Evolutionary conservation across 2,329 filamentous ascomycete species (phyloP), one percentile per base, ranked within the genome.

Genomic region (Fusarium miscanthi): DNA sequence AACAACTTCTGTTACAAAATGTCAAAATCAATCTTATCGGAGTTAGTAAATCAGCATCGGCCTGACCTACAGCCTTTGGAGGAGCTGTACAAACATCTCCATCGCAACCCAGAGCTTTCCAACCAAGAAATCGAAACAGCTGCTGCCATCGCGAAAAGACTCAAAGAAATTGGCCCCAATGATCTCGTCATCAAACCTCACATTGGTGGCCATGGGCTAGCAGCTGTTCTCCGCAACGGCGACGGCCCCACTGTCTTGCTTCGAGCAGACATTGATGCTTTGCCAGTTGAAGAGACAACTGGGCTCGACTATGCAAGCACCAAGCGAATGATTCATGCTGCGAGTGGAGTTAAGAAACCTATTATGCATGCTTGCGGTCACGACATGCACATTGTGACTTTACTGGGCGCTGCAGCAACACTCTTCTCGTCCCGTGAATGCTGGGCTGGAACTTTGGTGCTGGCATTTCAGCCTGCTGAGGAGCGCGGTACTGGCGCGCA

Each of bases 341-440:
- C 56, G 0, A 69, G 51, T 4, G 72, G 67, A 13, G 45, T 43
- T 1, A 41, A 56, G 59, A 85, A 86, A 58, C 86, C 87, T 0
- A 87, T 90, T 0, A 92, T 92, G 90, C 91, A 92, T 78, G 90
- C 90, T 27, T 92, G 90, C 77, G 91, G 90, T 1, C 90, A 92
- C 74, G 90, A 91, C 72, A 88, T 91, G 82, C 90, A 93, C 76
- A 87, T 92, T 31, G 85, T 88, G 0, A 82, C 82, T 37, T 81
- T 92, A 7, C 82, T 92, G 3, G 90, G 85, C 0, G 86, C 87
- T 0, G 85, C 88, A 1, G 82, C 86, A 25, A 81, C 85, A 0
- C 81, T 93, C 0, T 79, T 84, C 2, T 79, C 78, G 0, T 78
- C 81, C 0, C 82, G 79, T n/a, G 73, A 84, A 0, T 37, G 69